Conservation (phyloP, 441 rosid genomes). For the Daphne laureola region DNA sequence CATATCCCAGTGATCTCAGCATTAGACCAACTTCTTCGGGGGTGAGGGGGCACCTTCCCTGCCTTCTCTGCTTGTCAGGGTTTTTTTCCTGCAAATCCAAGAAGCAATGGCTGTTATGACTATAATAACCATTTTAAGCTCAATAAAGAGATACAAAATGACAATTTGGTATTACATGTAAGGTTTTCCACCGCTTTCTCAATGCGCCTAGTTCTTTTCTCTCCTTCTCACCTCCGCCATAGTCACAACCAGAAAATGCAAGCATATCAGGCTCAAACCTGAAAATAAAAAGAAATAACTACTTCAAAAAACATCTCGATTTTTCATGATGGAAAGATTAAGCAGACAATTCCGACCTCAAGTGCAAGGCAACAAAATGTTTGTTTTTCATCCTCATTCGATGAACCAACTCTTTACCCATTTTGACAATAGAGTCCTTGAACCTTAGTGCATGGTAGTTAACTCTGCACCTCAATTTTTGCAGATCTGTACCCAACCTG, state of each 20-base stretch:
- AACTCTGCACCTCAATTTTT: constrained; percentile 91
- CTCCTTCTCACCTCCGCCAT: constrained; percentile 90
- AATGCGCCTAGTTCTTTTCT: constrained; percentile 67
- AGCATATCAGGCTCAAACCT: constrained; percentile 99
- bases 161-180: constrained; percentile 54
- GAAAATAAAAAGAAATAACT: constrained; percentile 20
- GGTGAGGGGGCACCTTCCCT: constrained; percentile 95
- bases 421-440: constrained; percentile 60
- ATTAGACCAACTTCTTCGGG: constrained; percentile 97
- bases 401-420: constrained; percentile 65
- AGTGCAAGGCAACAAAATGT: constrained; percentile 82
- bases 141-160: constrained; percentile 5
- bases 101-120: background rate
- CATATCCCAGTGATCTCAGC: constrained; percentile 94
- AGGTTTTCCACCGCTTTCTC: constrained; percentile 90
- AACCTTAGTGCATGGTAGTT: constrained; percentile 86
- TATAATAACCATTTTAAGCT: constrained; percentile 4
- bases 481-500: constrained; percentile 69
- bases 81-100: constrained; percentile 41
- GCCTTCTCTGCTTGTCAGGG: constrained; percentile 88
- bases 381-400: constrained; percentile 75
- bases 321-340: background rate
- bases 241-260: constrained; percentile 86
- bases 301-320: constrained; percentile 15
- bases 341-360: constrained; percentile 42